A percentile compares a stretch with the other conserved stretches of the same genome.
Conservation (phyloP, 805 yeast genomes). For the Zygosaccharomyces pseudorouxii region DNA sequence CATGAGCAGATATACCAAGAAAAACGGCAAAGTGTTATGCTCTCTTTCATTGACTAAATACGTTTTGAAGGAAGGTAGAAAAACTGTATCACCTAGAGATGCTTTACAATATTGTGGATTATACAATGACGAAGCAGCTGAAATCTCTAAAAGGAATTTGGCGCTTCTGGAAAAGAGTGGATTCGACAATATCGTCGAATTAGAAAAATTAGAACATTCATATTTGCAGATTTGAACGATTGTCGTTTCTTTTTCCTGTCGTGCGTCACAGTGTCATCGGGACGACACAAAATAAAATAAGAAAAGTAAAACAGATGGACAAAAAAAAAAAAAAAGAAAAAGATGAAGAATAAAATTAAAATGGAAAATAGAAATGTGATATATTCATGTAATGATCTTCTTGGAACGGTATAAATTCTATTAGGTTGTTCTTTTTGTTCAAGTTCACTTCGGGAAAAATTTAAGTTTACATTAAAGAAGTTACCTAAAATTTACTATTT, state of each 20-base stretch:
- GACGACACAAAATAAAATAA: slow-evolving; percentile 11
- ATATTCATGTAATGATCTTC: background rate
- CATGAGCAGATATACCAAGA: slow-evolving; percentile 53
- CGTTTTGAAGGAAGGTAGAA: slow-evolving; percentile 73
- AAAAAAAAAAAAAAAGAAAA: slow-evolving; percentile 5
- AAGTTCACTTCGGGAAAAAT: too few relatives aligned
- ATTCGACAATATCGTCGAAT: slow-evolving; percentile 28
- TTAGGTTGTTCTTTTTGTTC: too few relatives aligned
- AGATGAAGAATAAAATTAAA: background rate
- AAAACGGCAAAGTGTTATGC: slow-evolving; percentile 39
- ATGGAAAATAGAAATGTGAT: background rate
- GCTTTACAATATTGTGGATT: slow-evolving; percentile 54
- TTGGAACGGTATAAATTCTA: too few relatives aligned
- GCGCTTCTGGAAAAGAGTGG: slow-evolving; percentile 26
- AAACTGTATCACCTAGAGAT: slow-evolving; percentile 64
- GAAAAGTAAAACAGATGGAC: background rate
- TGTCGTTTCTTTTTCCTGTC: background rate
- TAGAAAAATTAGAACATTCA: slow-evolving; percentile 21
- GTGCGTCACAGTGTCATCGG: slow-evolving; percentile 3
- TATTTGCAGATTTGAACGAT: slow-evolving; percentile 8
- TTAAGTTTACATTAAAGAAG: background rate
- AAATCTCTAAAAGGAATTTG: slow-evolving; percentile 39
- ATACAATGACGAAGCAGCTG: slow-evolving; percentile 47
- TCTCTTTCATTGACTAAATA: slow-evolving; percentile 70
- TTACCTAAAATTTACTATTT: background rate